Evolutionary conservation across 106 monocot species (phyloP).

Genomic region (Hemerocallis citrina): DNA sequence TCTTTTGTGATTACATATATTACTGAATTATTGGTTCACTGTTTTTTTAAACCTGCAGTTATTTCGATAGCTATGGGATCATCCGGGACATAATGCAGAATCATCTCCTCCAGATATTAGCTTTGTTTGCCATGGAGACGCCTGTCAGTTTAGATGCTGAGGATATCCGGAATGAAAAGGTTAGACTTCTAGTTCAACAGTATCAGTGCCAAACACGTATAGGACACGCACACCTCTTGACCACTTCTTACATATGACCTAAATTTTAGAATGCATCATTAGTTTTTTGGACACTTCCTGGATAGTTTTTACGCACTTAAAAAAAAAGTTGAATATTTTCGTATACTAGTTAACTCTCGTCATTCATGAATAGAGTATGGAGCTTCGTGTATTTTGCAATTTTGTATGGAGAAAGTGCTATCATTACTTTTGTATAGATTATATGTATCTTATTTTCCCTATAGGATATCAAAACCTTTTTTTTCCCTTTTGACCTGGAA

Average conservation of each 20-base stretch:
- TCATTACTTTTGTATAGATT: no score
- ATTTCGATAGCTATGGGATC: slow-evolving; percentile 85
- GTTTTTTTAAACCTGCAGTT: slow-evolving; percentile 29
- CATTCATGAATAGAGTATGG: no score
- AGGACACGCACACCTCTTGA: no score
- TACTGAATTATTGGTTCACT: background rate
- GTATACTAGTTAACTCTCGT: no score
- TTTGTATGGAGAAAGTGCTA: no score
- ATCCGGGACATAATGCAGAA: slow-evolving; percentile 94
- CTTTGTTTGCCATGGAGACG: slow-evolving; percentile 86
- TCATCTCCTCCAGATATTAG: slow-evolving; percentile 75
- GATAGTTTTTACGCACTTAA: background rate
- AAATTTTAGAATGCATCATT: background rate
- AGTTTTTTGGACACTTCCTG: background rate
- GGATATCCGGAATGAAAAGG: slow-evolving; percentile 86
- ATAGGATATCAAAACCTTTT: no score
- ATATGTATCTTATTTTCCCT: no score
- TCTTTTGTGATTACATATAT: background rate
- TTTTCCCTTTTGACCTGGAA: no score
- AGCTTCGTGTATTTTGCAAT: no score
- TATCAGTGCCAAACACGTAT: background rate
- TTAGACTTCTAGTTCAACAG: slow-evolving; percentile 4
- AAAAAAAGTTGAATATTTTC: background rate
- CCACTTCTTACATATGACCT: background rate
- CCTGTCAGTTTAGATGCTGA: slow-evolving; percentile 83